Base-by-base conservation (phyloP, 2,329 filamentous ascomycete species). In the Calonectria hongkongensis region DNA sequence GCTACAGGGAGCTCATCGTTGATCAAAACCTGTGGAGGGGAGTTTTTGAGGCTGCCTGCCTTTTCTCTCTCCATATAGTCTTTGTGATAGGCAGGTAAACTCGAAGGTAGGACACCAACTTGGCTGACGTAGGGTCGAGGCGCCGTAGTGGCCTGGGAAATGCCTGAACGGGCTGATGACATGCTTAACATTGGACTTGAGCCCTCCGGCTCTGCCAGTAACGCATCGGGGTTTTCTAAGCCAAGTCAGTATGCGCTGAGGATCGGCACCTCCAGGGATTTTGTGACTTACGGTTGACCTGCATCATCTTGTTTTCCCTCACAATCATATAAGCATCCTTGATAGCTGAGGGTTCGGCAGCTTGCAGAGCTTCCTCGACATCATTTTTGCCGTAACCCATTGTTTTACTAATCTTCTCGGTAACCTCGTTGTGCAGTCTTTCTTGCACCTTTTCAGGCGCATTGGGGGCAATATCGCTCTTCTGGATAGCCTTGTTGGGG, bases 261-360 rank as follows among this genome's bases (percentile, higher is more conserved):
- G 18, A 16, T 18, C 30, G 18, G 16, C 8, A 33, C 16, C 50
- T 15, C 10, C 15, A 28, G 50, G 48, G 45, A 28, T 9, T 72
- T 21, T 16, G 66, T 9, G 62, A 92, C 94, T 91, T 88, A 97
- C 95, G 95, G 83, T 95, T 98, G 68, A 93, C 93, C 83, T 96
- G 94, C 96, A 98, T 98, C 83, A 98, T 91, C 84, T 98, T 97
- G 83, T 98, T 98, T 85, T 99, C 97, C 66, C 96, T 92, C 30
- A 99, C 95, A 83, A 99, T 99, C 85, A 98, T 93, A 86, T 98
- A 99, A 1, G 97, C 97, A 85, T 99, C 97, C 86, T 99, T 99
- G 88, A 99, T 98, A 13, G 97, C 96, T 71, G 96, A 98, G 15
- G 97, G 97, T 83, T 99, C 97, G 66, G 97, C 92, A 70, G 95